Base-by-base conservation (phyloP, 208 protist species). In the Novymonas esmeraldas region DNA sequence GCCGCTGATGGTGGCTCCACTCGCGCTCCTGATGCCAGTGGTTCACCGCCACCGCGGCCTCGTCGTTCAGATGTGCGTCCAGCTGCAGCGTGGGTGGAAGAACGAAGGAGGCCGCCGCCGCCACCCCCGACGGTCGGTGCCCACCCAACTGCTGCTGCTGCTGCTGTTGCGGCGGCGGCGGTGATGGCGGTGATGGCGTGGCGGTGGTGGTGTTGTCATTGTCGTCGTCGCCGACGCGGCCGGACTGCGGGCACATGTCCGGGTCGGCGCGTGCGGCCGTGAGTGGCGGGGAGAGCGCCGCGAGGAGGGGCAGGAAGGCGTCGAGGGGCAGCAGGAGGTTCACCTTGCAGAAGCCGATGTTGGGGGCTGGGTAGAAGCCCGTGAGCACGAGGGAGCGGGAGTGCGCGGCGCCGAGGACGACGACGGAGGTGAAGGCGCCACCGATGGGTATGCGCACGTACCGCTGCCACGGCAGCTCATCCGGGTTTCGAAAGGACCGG, bases 281-380 rank as follows among this genome's bases (percentile, higher is more conserved):
- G 26, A 29, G 48, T 24, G 46, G 56, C 33, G 51, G 55, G 9
- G 64, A 56, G 33, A 73, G 65, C 7, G 36, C 67, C 1, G 44
- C 59, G 6, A 70, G 16, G 6, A 76, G 55, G 3, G 56, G 70
- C 16, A 48, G n/a, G 48, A 70, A 56, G 49, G 61, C 64, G 13
- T 80, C 73, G 20, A 26, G 41, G 6, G 76, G 70, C 9, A 85
- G 48, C 31, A 85, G 60, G 34, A 67, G 29, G 18, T 55, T 49
- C 24, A 85, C 75, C 39, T 86, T 79, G 55, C 80, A 86, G 44
- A 67, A 76, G 9, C 76, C 80, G 39, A 86, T 86, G 52, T 78
- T 71, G 2, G 80, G 62, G 11, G 72, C 66, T 11, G 80, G 80
- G 69, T 82, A 86, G 54, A 74, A 86, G 49, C 68, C 64, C 16